Evolutionary conservation across 139 green algal genomes (phyloP), one percentile per base, ranked within the genome.

Genomic region (Penium margaritaceum): DNA sequence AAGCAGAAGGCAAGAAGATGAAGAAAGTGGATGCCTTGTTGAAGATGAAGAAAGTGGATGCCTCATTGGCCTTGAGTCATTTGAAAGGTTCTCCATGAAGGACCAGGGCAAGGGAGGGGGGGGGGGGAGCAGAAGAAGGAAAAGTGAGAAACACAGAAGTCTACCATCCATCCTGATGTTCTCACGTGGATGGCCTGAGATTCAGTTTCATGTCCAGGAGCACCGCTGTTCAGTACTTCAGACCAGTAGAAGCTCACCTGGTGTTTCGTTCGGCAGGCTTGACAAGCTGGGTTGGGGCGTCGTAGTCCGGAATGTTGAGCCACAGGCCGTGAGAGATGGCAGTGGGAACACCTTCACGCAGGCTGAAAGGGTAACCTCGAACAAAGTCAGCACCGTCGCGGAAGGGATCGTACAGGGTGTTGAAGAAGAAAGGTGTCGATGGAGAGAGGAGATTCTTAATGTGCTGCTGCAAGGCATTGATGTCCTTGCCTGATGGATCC

Each of bases 281-380:
- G 7, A 95, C 92, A 88, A 97, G 90, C 84, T 96, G 88, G 3
- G 92, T 97, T 38, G 92, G 91, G 1, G 91, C 92, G 75, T 97
- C 92, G 60, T 97, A 97, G 88, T 97, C 92, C 0, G 92, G 92
- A 57, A 96, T 92, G 87, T 97, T 97, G 32, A 96, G 84, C 92
- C 92, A 97, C 66, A 97, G 85, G 14, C 92, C 83, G 74, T 97
- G 92, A 1, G 90, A 96, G 6, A 96, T 84, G 6, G 86, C 92
- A 0, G 91, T 97, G 32, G 85, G 81, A 17, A 89, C 85, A 27
- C 92, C 91, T 69, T 96, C 90, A 6, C 91, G 81, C 82, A 95
- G 84, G 75, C 65, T 73, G 65, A 73, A 73, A 32, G 65, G 65
- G 63, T 73, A 73, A 19, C 65, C 65, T 62, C 65, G 39, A 3